phyloP scores from a whole-genome alignment of 2,329 filamentous ascomycete species.

The Ophiosphaerella herpotricha region DNA sequence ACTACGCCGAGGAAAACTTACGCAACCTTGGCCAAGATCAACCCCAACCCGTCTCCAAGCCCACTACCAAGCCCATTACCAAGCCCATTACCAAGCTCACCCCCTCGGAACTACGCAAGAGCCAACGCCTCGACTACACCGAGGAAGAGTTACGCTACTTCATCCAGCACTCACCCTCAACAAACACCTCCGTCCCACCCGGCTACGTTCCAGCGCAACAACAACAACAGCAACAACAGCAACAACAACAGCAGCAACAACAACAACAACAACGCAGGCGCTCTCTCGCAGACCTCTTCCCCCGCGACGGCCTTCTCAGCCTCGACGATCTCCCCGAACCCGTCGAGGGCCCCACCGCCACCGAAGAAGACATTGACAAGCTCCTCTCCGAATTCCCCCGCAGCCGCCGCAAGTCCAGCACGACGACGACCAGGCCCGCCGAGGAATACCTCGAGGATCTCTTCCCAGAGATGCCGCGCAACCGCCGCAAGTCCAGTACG shows the following conservation, averaged over 20 bases:
- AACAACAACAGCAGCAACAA: too few species aligned
- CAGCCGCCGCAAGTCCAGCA: constrained; percentile 11
- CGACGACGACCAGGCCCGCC: neutral
- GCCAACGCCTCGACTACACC: constrained; percentile 16
- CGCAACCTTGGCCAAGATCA: too few species aligned
- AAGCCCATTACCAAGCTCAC: neutral
- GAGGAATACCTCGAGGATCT: neutral
- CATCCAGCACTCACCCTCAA: neutral
- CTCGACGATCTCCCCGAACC: neutral
- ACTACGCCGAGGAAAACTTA: constrained; percentile 12
- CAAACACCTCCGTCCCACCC: neutral
- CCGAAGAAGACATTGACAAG: neutral
- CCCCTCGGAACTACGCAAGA: constrained; percentile 13
- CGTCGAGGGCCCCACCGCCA: neutral
- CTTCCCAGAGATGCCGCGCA: neutral
- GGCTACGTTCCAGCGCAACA: neutral
- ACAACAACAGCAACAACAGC: too few species aligned
- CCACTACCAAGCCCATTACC: neutral
- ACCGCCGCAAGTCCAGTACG: constrained; percentile 12
- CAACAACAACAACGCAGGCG: neutral
- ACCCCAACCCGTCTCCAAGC: neutral
- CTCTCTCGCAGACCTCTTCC: neutral
- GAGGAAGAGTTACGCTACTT: neutral
- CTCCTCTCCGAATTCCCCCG: neutral
- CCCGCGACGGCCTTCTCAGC: neutral